Percentiles rank a stretch among this genome's conserved stretches.
phyloP scores from a whole-genome alignment of 192 early-diverging fungal genomes.

The Lobosporangium transversale region DNA sequence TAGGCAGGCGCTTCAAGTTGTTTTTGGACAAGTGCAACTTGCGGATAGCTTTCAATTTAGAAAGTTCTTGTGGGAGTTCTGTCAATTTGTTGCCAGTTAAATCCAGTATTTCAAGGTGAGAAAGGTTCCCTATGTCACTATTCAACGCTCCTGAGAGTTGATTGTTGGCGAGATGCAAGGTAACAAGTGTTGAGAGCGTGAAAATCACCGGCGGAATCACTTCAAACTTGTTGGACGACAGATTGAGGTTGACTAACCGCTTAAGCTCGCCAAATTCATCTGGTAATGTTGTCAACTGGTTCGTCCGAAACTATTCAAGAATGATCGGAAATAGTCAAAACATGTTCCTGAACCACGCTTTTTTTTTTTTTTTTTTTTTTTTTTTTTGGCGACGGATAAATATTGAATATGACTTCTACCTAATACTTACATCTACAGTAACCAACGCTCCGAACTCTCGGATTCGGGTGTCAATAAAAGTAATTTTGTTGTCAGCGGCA shows the following conservation, averaged over 20 bases:
- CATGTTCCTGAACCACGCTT: no score
- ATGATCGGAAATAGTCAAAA: background rate
- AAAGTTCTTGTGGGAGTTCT: slow-evolving; percentile 48
- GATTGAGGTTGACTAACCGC: slow-evolving; percentile 49
- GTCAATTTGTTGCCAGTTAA: slow-evolving; percentile 53
- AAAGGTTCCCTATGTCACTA: slow-evolving; percentile 35
- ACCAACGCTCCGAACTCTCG: slow-evolving; percentile 61
- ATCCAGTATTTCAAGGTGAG: slow-evolving; percentile 52
- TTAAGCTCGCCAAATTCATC: slow-evolving; percentile 45
- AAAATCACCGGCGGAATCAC: slow-evolving; percentile 54
- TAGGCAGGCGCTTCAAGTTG: slow-evolving; percentile 44
- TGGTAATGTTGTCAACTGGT: slow-evolving; percentile 56
- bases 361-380: no score
- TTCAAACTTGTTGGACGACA: slow-evolving; percentile 57
- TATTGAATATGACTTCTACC: no score
- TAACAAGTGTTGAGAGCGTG: slow-evolving; percentile 32
- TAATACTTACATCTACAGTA: slow-evolving; percentile 63
- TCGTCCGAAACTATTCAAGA: slow-evolving; percentile 56
- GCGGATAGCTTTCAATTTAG: slow-evolving; percentile 43
- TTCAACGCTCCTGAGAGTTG: slow-evolving; percentile 48
- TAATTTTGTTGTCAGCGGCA: slow-evolving; percentile 62
- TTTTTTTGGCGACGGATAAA: no score
- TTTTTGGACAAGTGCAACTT: slow-evolving; percentile 59
- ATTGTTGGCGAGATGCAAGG: slow-evolving; percentile 53
- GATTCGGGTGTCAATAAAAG: slow-evolving; percentile 56